Evolutionary conservation across 345 rosid species (phyloP).

Genomic region (Cardiospermum halicacabum): DNA sequence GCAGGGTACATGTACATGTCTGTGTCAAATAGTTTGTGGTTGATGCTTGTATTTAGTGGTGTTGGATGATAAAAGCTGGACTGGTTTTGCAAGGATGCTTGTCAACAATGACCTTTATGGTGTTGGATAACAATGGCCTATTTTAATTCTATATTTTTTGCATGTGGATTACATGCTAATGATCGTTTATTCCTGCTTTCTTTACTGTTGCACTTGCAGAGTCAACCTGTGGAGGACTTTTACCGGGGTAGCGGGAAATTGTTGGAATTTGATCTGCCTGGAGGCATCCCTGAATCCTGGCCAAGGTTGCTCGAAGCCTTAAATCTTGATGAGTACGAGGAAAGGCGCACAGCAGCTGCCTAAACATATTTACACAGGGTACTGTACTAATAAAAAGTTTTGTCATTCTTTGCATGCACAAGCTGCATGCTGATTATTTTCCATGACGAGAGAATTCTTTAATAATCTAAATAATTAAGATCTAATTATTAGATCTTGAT

Average conservation of each 20-base stretch:
- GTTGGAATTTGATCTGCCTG: conserved; percentile 83
- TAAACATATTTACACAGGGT: conserved; percentile 26
- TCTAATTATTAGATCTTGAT: conserved; percentile 6
- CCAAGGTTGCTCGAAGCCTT: conserved; percentile 88
- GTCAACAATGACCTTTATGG: neutral
- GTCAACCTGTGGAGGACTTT: conserved; percentile 84
- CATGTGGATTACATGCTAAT: neutral
- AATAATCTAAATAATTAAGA: conserved; percentile 12
- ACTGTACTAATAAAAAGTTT: conserved; percentile 26
- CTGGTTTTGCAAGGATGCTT: no score
- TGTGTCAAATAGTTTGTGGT: no score
- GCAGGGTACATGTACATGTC: no score
- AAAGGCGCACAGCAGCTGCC: conserved; percentile 67
- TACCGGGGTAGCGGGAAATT: conserved; percentile 67
- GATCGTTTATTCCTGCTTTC: neutral
- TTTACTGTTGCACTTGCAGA: conserved; percentile 40
- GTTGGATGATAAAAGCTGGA: no score
- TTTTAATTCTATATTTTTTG: neutral
- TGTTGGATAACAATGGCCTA: neutral
- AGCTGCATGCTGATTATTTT: conserved; percentile 51
- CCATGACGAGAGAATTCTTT: conserved; percentile 23
- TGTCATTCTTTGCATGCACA: conserved; percentile 53
- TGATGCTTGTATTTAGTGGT: no score
- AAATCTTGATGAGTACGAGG: conserved; percentile 73
- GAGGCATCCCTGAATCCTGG: conserved; percentile 96